These are phyloP conservation scores for Xylaria cubensis DNA, from an alignment of 495 filamentous ascomycete genomes.

Conservation along the genomic window DNA sequence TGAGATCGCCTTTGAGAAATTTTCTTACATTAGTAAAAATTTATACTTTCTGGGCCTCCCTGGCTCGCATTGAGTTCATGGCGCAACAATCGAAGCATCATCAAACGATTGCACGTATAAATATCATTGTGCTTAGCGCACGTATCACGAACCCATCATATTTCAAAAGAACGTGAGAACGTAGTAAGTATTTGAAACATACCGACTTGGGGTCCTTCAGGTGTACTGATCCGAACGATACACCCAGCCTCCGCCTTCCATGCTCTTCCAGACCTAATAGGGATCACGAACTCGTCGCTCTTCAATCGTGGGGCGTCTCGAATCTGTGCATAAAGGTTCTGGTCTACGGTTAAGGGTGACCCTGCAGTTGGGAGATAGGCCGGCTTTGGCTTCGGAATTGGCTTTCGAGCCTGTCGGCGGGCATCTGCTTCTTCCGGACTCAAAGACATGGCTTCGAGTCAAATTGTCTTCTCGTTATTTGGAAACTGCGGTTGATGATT, in stretches of 20 bases:
- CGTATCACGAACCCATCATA: no score
- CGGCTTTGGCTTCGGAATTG: slow-evolving; percentile 49
- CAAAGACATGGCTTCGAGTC: slow-evolving; percentile 27
- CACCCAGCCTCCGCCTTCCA: slow-evolving; percentile 68
- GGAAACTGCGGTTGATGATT: neutral
- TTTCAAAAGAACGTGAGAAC: neutral
- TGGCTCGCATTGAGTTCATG: neutral
- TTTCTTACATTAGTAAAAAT: slow-evolving; percentile 3
- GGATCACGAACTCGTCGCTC: slow-evolving; percentile 52
- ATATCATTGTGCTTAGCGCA: neutral
- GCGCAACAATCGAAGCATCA: no score
- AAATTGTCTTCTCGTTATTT: neutral
- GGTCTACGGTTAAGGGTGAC: slow-evolving; percentile 53
- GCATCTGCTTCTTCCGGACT: slow-evolving; percentile 37
- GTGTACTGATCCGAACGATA: slow-evolving; percentile 74
- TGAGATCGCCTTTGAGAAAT: slow-evolving; percentile 64
- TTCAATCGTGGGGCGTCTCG: slow-evolving; percentile 43
- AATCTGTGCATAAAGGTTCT: slow-evolving; percentile 48
- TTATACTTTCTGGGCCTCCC: neutral
- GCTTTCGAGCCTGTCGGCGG: slow-evolving; percentile 40
- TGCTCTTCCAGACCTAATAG: slow-evolving; percentile 65
- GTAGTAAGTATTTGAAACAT: neutral
- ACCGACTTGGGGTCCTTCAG: slow-evolving; percentile 75
- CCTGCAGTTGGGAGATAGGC: slow-evolving; percentile 55
- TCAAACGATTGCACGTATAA: neutral